Evolutionary conservation across 495 filamentous ascomycete species (phyloP), one percentile per base, ranked within the genome.

Genomic region (Cenococcum geophilum): DNA sequence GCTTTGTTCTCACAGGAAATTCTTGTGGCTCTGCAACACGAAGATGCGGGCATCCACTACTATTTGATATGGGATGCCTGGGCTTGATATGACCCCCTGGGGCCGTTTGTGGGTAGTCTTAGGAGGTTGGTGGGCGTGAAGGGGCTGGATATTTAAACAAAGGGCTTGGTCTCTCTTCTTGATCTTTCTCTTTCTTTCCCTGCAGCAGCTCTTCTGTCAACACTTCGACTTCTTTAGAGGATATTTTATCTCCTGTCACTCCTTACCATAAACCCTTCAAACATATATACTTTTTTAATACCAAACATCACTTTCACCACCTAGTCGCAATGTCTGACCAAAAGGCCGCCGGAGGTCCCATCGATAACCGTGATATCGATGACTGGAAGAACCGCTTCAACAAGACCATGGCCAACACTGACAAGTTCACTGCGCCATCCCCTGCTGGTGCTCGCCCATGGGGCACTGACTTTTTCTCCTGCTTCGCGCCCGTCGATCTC

Each of bases 401-500:
- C 57, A 62, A 68, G 14, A 66, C 67, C 32, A 50, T 75, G 53
- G 66, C 68, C 43, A 64, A 66, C 10, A 71, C 71, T 32, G 72
- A 68, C 51, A 58, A 60, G 56, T n/a, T 71, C 65, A 69, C 71
- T 55, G 63, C 75, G 40, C 70, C 75, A 36, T 20, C 42, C 1
- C 21, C 42, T 14, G 65, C 56, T 37, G 60, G 43, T 36, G 49
- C 71, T n/a, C 58, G 62, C 58, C 47, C 63, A 12, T 77, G 75
- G 74, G 50, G 40, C 57, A 61, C 34, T 25, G 21, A 40, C 18
- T 69, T 77, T 53, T 76, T 73, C 53, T 68, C 60, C 48, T 78
- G 74, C 72, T 75, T 72, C 71, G 61, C 37, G 4, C 59, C 59
- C 40, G 54, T 75, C 71, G 23, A 69, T 73, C 66, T 73, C 73